These are phyloP conservation scores for Annulohypoxylon maeteangense DNA, from an alignment of 495 filamentous ascomycete genomes.

Conservation along the genomic window DNA sequence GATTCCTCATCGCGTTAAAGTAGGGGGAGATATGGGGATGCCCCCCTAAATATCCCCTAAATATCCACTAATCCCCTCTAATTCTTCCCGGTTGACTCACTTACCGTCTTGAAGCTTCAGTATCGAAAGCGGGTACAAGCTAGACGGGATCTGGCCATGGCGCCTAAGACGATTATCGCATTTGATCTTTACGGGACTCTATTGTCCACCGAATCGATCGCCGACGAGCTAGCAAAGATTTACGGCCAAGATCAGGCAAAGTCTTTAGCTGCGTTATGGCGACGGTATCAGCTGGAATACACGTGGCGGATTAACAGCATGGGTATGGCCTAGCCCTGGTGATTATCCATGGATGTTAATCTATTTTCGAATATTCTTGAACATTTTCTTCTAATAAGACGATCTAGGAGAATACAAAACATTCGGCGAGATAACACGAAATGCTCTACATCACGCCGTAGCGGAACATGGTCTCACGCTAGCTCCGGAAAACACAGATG, in stretches of 20 bases:
- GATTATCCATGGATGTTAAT: no score
- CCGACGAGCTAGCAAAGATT: conserved; percentile 59
- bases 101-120: conserved; percentile 7
- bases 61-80: not conserved
- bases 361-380: not conserved
- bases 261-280: conserved; percentile 64
- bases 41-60: no score
- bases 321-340: conserved; percentile 59
- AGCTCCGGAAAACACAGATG: conserved; percentile 50
- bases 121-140: not conserved
- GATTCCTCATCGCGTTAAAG: not conserved
- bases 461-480: conserved; percentile 63
- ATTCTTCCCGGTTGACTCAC: conserved; percentile 18
- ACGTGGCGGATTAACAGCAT: conserved; percentile 86
- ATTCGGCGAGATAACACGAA: conserved; percentile 72
- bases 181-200: conserved; percentile 84
- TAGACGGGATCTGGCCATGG: conserved; percentile 24
- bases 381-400: conserved; percentile 24
- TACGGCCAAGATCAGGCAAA: conserved; percentile 66
- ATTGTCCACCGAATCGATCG: conserved; percentile 75
- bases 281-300: conserved; percentile 77
- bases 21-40: conserved; percentile 4
- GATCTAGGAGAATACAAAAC: conserved; percentile 66
- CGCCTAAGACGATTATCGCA: conserved; percentile 63
- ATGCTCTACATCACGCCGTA: conserved; percentile 71